A percentile compares a stretch with the other conserved stretches of the same genome.
phyloP scores from a whole-genome alignment of 495 filamentous ascomycete genomes.

The Aspergillus ostianus region DNA sequence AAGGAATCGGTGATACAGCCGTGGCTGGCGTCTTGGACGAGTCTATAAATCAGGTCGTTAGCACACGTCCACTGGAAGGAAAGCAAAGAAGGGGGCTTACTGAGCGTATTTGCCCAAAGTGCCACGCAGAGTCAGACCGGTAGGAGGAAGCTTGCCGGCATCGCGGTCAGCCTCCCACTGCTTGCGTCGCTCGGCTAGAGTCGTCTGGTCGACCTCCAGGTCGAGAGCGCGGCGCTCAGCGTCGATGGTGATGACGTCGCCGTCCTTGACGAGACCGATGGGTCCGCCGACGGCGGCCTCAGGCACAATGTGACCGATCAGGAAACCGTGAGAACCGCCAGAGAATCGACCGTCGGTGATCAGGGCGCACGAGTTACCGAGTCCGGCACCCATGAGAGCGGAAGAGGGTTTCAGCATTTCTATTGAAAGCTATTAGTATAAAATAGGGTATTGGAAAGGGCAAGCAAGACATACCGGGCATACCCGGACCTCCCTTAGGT shows the following conservation, averaged over 20 bases:
- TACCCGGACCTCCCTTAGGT: constrained; percentile 91
- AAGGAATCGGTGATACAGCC: constrained; percentile 51
- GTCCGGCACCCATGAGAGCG: constrained; percentile 87
- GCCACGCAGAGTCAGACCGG: constrained; percentile 60
- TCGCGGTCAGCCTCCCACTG: constrained; percentile 51
- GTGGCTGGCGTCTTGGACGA: constrained; percentile 68
- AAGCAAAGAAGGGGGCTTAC: constrained; percentile 13
- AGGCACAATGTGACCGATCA: constrained; percentile 56
- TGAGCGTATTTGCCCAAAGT: constrained; percentile 87
- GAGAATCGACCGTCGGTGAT: constrained; percentile 51
- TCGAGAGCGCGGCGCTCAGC: constrained; percentile 50
- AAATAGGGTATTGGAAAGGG: no score
- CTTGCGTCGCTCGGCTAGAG: constrained; percentile 65
- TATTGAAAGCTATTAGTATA: constrained; percentile 1
- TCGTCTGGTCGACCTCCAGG: constrained; percentile 49
- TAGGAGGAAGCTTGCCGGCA: constrained; percentile 34
- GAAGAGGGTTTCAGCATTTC: constrained; percentile 87
- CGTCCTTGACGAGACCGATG: constrained; percentile 54
- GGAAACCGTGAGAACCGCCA: constrained; percentile 51
- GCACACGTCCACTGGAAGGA: background rate
- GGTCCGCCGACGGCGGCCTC: constrained; percentile 59
- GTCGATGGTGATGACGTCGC: constrained; percentile 56
- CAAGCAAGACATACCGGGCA: constrained; percentile 60
- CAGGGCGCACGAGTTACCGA: constrained; percentile 62
- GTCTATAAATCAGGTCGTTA: constrained; percentile 8